Evolutionary conservation across 1,284 basidiomycete species (phyloP), one percentile per base, ranked within the genome.

Genomic region (Garcileccinum viscosum): DNA sequence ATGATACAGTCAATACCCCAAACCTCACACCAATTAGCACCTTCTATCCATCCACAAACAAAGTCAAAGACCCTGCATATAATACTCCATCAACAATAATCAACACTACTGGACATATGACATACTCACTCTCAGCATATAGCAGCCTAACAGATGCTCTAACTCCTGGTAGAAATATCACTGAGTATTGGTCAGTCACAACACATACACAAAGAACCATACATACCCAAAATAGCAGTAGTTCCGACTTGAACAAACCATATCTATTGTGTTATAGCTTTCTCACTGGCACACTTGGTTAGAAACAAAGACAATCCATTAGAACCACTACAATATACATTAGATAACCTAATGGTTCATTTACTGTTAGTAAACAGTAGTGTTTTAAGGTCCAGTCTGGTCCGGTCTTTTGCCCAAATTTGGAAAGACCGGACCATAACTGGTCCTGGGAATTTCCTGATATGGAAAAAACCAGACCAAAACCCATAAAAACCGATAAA

Each of bases 81-180:
- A 7, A 22, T 19, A 44, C 15, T 5, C 15, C 42, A 44, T 44
- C 15, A 65, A 11, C 15, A 40, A 8, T 40, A 40, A 40, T 40
- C 38, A 40, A 40, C 38, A 40, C 8, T 9, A 9, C 15, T 40
- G 38, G 38, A 40, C 38, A 40, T 40, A 40, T 15, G 15, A 40
- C 38, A 8, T 40, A 40, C 38, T 40, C 40, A 17, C 5, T 65
- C 30, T 61, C 40, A 11, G 37, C 58, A 0, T 65, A 65, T 42
- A 65, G 64, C 58, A 60, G 40, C n/a, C 30, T 65, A 47, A 15
- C n/a, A 37, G 42, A 44, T 44, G 42, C 42, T 44, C 22, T 44
- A 19, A 61, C n/a, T 61, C 22, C 56, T n/a, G 32, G 40, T 27
- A 65, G 6, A 5, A 65, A n/a, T 5, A n/a, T 4, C 12, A 60